Evolutionary conservation across 306 rosid species (phyloP), one percentile per base, ranked within the genome.

Genomic region (Lathyrus sativus): DNA sequence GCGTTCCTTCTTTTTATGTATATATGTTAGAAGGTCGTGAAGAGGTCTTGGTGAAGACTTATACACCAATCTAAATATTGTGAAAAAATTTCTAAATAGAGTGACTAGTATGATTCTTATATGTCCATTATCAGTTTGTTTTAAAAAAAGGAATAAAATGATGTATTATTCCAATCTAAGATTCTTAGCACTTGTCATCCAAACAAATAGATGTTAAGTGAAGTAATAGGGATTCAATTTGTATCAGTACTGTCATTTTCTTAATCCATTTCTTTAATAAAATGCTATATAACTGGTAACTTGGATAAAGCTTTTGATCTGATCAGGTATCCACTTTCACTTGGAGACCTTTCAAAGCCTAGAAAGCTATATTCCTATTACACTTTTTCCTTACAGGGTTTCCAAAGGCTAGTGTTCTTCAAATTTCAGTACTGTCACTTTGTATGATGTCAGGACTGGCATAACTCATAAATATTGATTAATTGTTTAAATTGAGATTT

Each of bases 311-410:
- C 13, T 68, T 5, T 15, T 15, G 6, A 26, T 59, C 60, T 58
- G 68, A 65, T 35, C 9, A 35, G 78, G 22, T 71, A 71, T 61
- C 67, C 75, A 71, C 80, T 58, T 80, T 17, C 38, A 11, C 2
- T 29, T 26, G 65, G 64, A 67, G 63, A 54, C 78, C 84, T 62
- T 80, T 80, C 78, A 55, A 67, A 60, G 17, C 31, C 45, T 41
- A 14, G 65, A 76, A 67, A 69, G 81, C 54, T 53, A 17, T 18
- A 51, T n/a, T 37, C 3, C 2, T 24, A 24, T 2, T 19, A 19
- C 22, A 19, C 22, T 19, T 19, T 19, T 19, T 19, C 84, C 79
- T 57, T 72, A 11, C 6, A 22, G 62, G 58, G 39, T 3, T 50
- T 62, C 72, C 76, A 81, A 76, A 69, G 67, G 81, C 22, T 1